Base-by-base conservation (phyloP, 139 green algal genomes). In the Chlamydomonas schloesseri region DNA sequence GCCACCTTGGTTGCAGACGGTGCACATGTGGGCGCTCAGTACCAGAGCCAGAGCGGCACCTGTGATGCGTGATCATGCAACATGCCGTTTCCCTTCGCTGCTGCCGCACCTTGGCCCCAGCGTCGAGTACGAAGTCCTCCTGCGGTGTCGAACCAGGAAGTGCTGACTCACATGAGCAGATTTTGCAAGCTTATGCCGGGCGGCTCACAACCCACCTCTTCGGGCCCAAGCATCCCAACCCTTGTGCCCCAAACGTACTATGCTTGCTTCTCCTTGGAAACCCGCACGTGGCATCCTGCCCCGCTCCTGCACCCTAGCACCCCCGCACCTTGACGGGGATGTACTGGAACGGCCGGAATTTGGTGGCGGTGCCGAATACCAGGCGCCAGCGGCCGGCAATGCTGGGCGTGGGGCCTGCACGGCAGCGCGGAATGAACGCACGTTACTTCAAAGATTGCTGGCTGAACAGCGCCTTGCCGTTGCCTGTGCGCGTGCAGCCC, bases 311-410 rank as follows among this genome's bases (percentile, higher is more conserved):
- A 74, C 15, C 2, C 31, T 46, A 1, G 36, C 11, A 5, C 11
- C 2, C 1, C 29, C 67, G 0, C 8, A 81, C 81, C 81, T 87
- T 81, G 42, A 91, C 81, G 28, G 87, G 87, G 29, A 91, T 91
- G 75, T 88, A 91, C 69, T 91, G 87, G 60, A 91, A 80, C 28
- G 82, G 46, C 1, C 87, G 71, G 82, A 71, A 83, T 68, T 78
- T 91, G 67, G 87, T 91, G 42, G 74, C 82, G 26, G 88, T 91
- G 65, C 76, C 74, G 67, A 91, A 91, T 64, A 91, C 67, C n/a
- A 91, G 42, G 31, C 88, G 71, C 88, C 88, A 91, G 0, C 24
- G 55, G 64, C 88, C 88, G 8, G 81, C 64, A 26, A 89, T 75
- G 65, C 73, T 69, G 11, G 74, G 42, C 1, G 65, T 50, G 34